Evolutionary conservation across 2,329 filamentous ascomycete genomes (phyloP), one percentile per base, ranked within the genome.

Genomic region (Aureobasidium melanogenum): DNA sequence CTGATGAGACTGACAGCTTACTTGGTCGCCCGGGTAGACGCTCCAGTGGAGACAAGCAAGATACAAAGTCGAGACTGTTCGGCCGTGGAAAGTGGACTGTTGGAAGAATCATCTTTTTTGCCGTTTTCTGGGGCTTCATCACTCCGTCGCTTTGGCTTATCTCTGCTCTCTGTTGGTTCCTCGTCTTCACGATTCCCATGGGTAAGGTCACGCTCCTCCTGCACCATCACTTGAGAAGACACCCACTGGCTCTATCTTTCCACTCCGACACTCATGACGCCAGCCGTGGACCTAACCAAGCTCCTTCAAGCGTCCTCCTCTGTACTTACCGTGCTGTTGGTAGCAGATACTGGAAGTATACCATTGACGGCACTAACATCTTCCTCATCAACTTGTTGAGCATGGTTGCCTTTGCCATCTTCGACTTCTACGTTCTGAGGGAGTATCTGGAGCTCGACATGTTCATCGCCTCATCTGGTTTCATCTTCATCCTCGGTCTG

Each of bases 151-250:
- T 97, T 66, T 87, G 97, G 67, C 69, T 96, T 46, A 91, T 94
- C 38, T 96, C 91, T 9, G 84, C 84, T 28, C 83, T 96, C 63
- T 99, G 94, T 77, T 99, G 93, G 92, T 87, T 99, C 70, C 75
- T 97, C 66, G 94, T 99, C 62, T 99, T 99, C 77, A 92, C 87
- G 80, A 99, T 99, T 59, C 95, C 94, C 9, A 99, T 99, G 94
- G 95, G 92, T 68, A 96, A 95, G 72, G 89, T 96, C 43, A 96
- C 91, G 2, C 82, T 93, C 64, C 84, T 97, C 61, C 79, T 99
- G 15, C 89, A 96, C 71, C 87, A 93, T 73, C 95, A 99, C 73
- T 82, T 99, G 26, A 86, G 93, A 59, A 88, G 94, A 50, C 94
- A 97, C 74, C 94, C 94, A 19, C 79, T 99, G 43, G 93, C 95